Evolutionary conservation across 306 rosid genomes (phyloP).

Genomic region (Carpinus fangiana): DNA sequence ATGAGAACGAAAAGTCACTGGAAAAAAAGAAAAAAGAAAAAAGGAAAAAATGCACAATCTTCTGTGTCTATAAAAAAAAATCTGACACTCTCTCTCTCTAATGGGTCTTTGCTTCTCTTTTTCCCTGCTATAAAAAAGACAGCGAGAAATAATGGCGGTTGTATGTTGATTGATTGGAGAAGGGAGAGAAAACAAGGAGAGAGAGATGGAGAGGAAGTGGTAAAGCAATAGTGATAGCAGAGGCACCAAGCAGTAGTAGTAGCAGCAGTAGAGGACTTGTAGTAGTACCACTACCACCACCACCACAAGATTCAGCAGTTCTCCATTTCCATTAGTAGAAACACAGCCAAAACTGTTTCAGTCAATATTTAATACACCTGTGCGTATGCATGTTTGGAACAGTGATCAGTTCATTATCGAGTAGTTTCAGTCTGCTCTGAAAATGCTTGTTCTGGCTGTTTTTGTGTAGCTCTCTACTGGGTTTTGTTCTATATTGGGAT

Average conservation of each 20-base stretch:
- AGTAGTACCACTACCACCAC: conserved; percentile 33
- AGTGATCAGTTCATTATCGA: conserved; percentile 31
- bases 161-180: conserved; percentile 70
- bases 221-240: conserved; percentile 51
- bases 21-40: not conserved
- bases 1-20: not conserved
- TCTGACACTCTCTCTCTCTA: conserved; percentile 39
- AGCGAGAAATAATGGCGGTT: conserved; percentile 76
- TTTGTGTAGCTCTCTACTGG: conserved; percentile 29
- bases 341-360: conserved; percentile 31
- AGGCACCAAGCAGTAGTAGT: conserved; percentile 29
- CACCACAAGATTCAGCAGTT: conserved; percentile 29
- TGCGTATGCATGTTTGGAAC: conserved; percentile 16
- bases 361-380: conserved; percentile 13
- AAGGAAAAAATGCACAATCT: conserved; percentile 21
- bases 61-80: not conserved
- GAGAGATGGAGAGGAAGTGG: conserved; percentile 18
- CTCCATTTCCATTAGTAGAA: conserved; percentile 49
- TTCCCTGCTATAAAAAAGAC: conserved; percentile 50
- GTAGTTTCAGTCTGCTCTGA: conserved; percentile 24
- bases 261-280: conserved; percentile 1
- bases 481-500: conserved; percentile 46
- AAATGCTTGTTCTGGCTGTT: conserved; percentile 29
- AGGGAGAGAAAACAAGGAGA: conserved; percentile 23
- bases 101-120: conserved; percentile 28